Evolutionary conservation across 139 green algal species (phyloP).

Genomic region (Parachlorella kessleri): DNA sequence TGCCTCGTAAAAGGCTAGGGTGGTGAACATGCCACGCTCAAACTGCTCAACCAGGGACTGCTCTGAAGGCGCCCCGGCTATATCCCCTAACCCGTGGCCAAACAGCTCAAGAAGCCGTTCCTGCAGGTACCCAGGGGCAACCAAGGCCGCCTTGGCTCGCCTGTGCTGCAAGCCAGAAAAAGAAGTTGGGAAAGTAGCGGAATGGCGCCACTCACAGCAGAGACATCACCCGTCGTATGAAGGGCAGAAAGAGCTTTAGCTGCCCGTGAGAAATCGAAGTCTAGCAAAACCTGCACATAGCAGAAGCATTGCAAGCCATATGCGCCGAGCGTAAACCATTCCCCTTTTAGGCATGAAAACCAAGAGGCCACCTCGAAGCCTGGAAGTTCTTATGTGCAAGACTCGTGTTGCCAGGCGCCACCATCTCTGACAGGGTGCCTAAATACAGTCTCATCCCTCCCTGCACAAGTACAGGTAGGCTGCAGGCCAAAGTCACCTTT

Average conservation of each 20-base stretch:
- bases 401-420: neutral
- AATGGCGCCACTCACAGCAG: neutral
- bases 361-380: neutral
- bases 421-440: no score
- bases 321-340: neutral
- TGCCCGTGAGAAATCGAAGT: conserved; percentile 6
- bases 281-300: neutral
- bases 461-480: no score
- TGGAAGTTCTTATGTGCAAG: neutral
- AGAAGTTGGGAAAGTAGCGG: neutral
- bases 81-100: neutral
- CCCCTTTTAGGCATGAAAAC: no score
- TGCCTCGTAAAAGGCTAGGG: neutral
- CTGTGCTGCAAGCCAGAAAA: neutral
- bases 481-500: neutral
- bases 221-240: neutral
- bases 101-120: conserved; percentile 20
- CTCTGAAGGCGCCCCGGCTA: neutral
- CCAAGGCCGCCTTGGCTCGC: no score
- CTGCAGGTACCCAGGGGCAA: neutral
- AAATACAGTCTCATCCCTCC: no score
- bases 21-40: conserved; percentile 15
- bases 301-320: neutral
- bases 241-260: neutral
- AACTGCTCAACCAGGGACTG: conserved; percentile 19